These are phyloP conservation scores for Gleditsia sinensis DNA, from an alignment of 306 rosid species.

Conservation along the genomic window DNA sequence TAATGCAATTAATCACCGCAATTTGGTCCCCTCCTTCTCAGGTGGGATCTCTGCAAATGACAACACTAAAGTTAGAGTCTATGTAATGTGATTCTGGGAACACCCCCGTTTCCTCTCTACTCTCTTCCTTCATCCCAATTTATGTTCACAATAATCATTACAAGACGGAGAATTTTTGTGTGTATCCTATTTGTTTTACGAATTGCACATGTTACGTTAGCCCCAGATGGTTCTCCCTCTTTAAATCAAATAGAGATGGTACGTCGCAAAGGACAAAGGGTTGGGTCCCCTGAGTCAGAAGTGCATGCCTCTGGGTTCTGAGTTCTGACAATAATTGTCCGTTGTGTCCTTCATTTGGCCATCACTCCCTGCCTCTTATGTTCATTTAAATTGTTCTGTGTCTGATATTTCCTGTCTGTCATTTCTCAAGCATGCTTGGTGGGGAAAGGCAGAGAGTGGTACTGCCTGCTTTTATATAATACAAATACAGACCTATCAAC, in stretches of 20 bases:
- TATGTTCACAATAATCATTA: too few species aligned
- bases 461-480: too few species aligned
- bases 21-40: conserved; percentile 35
- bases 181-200: too few species aligned
- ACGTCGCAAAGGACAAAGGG: too few species aligned
- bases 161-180: too few species aligned
- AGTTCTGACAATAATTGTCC: neutral
- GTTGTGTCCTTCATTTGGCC: neutral
- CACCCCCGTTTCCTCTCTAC: neutral
- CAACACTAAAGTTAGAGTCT: neutral
- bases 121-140: too few species aligned
- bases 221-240: too few species aligned
- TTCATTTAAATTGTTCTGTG: neutral
- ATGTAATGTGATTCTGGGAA: neutral
- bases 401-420: neutral
- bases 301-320: neutral
- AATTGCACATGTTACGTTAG: too few species aligned
- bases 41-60: conserved; percentile 27
- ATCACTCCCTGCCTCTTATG: neutral
- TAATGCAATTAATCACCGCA: neutral
- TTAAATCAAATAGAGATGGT: too few species aligned
- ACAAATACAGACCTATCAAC: too few species aligned
- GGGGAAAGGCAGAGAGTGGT: neutral
- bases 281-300: neutral
- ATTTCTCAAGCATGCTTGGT: neutral